Base-by-base conservation (phyloP, 768 basidiomycete species). In the Leccinum barrowsii region DNA sequence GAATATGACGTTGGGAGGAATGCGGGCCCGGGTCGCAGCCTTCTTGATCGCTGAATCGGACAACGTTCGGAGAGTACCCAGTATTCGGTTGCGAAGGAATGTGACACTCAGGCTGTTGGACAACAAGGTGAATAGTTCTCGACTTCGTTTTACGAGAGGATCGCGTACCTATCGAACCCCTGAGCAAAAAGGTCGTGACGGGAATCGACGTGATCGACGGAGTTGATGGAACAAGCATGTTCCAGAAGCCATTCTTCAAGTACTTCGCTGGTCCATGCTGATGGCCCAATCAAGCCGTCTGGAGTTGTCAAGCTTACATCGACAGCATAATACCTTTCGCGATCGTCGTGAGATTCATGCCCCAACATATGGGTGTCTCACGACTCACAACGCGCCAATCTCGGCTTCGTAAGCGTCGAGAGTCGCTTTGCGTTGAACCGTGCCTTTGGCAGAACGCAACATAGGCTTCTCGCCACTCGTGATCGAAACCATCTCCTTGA, bases 401-500 rank as follows among this genome's bases (percentile, higher is more conserved):
- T 84, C 82, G 7, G 68, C 51, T 5, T 69, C 68, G 58, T 84
- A 85, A 0, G 67, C 47, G 0, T 55, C 64, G 13, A 82, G 54
- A 1, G 77, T 69, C 7, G 70, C 72, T 55, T 77, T 78, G 30
- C 77, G 73, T 54, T 70, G 68, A 5, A 81, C 70, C 0, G 80
- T 79, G 0, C 81, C 80, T 59, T 84, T 84, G 5, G 68, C 72
- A 2, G 80, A 67, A 44, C 77, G 75, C 7, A 73, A 66, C 49
- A 84, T 63, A 0, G 82, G 83, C 60, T 79, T 80, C 1, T 65
- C 69, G 13, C 70, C 37, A 2, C 67, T 64, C 1, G 80, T 70
- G 8, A 83, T 62, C 17, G 83, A 37, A 48, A 84, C 80, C 82
- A 83, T 78, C 63, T 84, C 79, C 66, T 80, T 80, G 68, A 78